phyloP scores from a whole-genome alignment of 345 rosid species.

The Linum lewisii region DNA sequence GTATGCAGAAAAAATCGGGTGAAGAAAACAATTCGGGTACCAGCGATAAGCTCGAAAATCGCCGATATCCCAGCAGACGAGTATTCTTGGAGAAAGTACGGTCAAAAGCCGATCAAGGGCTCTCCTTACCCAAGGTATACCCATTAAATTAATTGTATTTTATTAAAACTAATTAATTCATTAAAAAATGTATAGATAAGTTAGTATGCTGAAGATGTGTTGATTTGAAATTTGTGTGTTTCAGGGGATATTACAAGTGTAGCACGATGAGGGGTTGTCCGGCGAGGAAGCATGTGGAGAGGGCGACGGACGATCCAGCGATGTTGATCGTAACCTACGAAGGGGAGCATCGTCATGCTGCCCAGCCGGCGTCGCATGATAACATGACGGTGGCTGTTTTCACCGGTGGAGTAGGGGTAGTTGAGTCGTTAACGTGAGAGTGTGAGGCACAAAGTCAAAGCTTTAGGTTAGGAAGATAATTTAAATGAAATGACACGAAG shows the following conservation, averaged over 20 bases:
- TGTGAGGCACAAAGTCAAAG: neutral
- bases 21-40: slow-evolving; percentile 25
- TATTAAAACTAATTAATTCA: too few species aligned
- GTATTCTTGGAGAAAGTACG: slow-evolving; percentile 29
- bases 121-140: slow-evolving; percentile 34
- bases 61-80: slow-evolving; percentile 31
- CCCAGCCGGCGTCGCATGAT: slow-evolving; percentile 7
- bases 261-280: slow-evolving; percentile 30
- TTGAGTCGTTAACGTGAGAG: neutral
- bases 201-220: too few species aligned
- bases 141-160: too few species aligned
- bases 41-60: slow-evolving; percentile 19
- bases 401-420: neutral
- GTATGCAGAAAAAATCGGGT: slow-evolving; percentile 18
- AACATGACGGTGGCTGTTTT: neutral
- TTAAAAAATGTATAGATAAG: too few species aligned
- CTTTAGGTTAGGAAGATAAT: neutral
- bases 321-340: slow-evolving; percentile 31
- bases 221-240: neutral
- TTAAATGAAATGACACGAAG: neutral
- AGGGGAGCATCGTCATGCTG: slow-evolving; percentile 29
- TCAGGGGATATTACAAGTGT: slow-evolving; percentile 33
- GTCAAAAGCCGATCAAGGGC: slow-evolving; percentile 35
- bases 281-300: slow-evolving; percentile 33
- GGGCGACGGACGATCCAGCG: slow-evolving; percentile 28